Evolutionary conservation across 148 eudicot genomes (phyloP), one percentile per base, ranked within the genome.

Genomic region (Selenicereus undatus): DNA sequence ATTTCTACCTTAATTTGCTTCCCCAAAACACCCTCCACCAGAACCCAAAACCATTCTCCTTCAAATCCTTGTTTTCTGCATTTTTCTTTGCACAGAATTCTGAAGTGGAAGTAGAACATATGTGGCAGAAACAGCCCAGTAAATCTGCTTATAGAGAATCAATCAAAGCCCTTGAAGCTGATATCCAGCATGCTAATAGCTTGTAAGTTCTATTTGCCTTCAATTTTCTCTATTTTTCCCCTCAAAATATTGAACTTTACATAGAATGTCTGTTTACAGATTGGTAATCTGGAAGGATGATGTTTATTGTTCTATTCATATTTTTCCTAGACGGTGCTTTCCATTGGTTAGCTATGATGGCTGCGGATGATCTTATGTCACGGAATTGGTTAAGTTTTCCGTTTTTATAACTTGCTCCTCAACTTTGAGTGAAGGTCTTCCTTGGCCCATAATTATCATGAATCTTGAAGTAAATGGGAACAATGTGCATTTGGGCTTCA

Each of bases 121-220:
- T 91, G 98, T 89, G 84, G 95, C 93, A 90, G 76, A 90, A 88
- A 75, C 85, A 87, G 75, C 77, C 86, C 66, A 80, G 77, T 70
- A 88, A 83, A 77, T 89, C 90, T 83, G 88, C 86, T 79, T 91
- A 82, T 81, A 89, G 87, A 83, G 97, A 93, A 79, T 94, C 97
- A 42, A 83, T 93, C 75, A 88, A 93, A 83, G 81, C 94, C 80
- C 91, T 94, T 86, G 97, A 93, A 90, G 93, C 95, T 90, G 92
- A 94, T 88, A 87, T 94, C 36, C 97, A 90, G 42, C 95, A 94
- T 93, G 97, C 98, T 84, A 94, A 94, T 86, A 85, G 54, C 65
- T 83, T 94, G 97, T 94, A 91, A 88, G 89, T 84, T 58, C 0
- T 66, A n/a, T 29, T 18, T 22, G 29, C 35, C 30, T 27, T 8